Percentiles rank a stretch among this genome's conserved stretches.
Evolutionary conservation across 2,329 filamentous ascomycete species (phyloP).

Genomic region (Nemania bipapillata): DNA sequence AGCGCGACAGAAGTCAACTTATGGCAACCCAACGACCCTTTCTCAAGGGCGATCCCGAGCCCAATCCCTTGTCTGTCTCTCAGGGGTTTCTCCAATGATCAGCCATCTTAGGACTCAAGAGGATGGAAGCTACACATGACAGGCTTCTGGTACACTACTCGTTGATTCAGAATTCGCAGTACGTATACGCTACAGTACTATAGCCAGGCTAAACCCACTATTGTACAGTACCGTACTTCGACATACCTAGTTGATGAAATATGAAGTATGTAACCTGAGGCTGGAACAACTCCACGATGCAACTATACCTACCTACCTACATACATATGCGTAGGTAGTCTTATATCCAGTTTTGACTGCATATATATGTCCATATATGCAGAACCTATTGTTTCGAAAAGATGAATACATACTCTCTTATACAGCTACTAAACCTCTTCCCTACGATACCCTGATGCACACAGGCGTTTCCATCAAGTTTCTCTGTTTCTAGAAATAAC

Average conservation of each 20-base stretch:
- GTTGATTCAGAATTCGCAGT: background rate
- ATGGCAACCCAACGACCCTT: conserved; percentile 19
- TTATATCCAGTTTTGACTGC: background rate
- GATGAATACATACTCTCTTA: no score
- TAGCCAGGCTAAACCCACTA: background rate
- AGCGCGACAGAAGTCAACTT: conserved; percentile 9
- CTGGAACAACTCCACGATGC: background rate
- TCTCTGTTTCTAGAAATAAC: background rate
- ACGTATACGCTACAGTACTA: background rate
- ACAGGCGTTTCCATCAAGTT: background rate
- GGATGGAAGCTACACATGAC: conserved; percentile 32
- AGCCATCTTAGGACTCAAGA: conserved; percentile 32
- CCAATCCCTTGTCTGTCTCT: conserved; percentile 22
- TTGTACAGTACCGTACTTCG: no score
- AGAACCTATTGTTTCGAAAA: background rate
- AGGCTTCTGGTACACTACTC: conserved; percentile 16
- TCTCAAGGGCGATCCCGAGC: conserved; percentile 22
- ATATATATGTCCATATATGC: no score
- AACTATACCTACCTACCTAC: background rate
- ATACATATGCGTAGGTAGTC: background rate
- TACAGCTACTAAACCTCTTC: background rate
- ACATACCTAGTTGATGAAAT: no score
- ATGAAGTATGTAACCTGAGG: background rate
- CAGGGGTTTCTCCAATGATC: conserved; percentile 35
- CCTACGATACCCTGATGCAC: background rate